Conservation (phyloP, 805 yeast genomes). For the Candida railenensis region DNA sequence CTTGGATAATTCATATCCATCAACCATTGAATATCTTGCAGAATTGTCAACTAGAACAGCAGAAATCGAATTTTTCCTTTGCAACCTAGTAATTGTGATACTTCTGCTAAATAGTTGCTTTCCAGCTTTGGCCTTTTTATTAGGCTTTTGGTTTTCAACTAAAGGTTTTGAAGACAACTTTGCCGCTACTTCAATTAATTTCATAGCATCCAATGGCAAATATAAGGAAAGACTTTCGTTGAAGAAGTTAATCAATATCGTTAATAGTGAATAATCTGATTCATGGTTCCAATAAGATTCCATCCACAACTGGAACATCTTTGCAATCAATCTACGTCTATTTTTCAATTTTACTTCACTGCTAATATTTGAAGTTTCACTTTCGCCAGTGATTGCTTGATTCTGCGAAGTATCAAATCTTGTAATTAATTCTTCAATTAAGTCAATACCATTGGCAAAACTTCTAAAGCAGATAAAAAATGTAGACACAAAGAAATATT, state of each 20-base stretch:
- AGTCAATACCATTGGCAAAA: slow-evolving; percentile 64
- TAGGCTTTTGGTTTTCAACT: slow-evolving; percentile 34
- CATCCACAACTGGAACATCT: slow-evolving; percentile 78
- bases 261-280: slow-evolving; percentile 56
- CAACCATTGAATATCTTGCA: slow-evolving; percentile 49
- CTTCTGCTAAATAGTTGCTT: slow-evolving; percentile 56
- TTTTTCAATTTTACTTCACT: slow-evolving; percentile 43
- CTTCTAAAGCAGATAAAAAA: slow-evolving; percentile 76
- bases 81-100: slow-evolving; percentile 36
- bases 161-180: slow-evolving; percentile 56
- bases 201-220: slow-evolving; percentile 66
- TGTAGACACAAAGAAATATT: slow-evolving; percentile 65
- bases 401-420: slow-evolving; percentile 44
- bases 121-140: slow-evolving; percentile 16
- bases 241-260: slow-evolving; percentile 74
- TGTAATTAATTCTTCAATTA: slow-evolving; percentile 64
- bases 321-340: slow-evolving; percentile 66
- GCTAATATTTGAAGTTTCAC: slow-evolving; percentile 16
- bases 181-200: slow-evolving; percentile 61
- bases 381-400: slow-evolving; percentile 1
- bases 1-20: slow-evolving; percentile 55
- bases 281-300: slow-evolving; percentile 84
- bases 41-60: slow-evolving; percentile 17
- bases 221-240: slow-evolving; percentile 67
- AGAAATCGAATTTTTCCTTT: slow-evolving; percentile 34